These are phyloP conservation scores for Ciborinia camelliae DNA, from an alignment of 2,329 filamentous ascomycete species.

Conservation along the genomic window DNA sequence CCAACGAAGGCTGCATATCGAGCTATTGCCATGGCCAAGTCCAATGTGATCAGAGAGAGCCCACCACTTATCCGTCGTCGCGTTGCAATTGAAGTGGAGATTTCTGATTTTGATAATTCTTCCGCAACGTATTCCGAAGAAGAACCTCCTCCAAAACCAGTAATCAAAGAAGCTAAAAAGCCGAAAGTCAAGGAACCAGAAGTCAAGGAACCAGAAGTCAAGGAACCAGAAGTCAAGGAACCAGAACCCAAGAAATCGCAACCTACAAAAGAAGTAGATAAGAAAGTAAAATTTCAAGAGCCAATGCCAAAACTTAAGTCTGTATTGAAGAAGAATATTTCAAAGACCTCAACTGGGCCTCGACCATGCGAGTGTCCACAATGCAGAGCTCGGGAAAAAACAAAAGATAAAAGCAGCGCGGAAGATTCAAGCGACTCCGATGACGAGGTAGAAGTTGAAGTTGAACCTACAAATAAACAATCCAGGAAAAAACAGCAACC, in stretches of 20 bases:
- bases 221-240: slow-evolving; percentile 5
- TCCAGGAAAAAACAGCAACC: slow-evolving; percentile 2
- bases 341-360: neutral
- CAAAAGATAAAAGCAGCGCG: slow-evolving; percentile 10
- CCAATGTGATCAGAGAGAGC: neutral
- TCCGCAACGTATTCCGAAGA: neutral
- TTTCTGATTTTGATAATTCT: slow-evolving; percentile 3
- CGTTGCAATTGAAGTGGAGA: neutral
- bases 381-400: neutral
- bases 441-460: neutral
- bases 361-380: slow-evolving; percentile 4
- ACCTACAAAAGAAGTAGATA: neutral
- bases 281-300: slow-evolving; percentile 13
- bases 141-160: neutral
- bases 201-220: neutral
- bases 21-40: neutral
- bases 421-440: slow-evolving; percentile 12
- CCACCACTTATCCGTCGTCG: neutral
- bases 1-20: slow-evolving; percentile 5
- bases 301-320: slow-evolving; percentile 14
- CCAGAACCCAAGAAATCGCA: neutral
- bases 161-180: neutral
- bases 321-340: slow-evolving; percentile 2
- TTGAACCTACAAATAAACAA: neutral
- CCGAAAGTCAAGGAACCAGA: neutral